A percentile compares a stretch with the other conserved stretches of the same genome.
Evolutionary conservation across 2,329 filamentous ascomycete genomes (phyloP).

Genomic region (Ceratocystis colombiana): DNA sequence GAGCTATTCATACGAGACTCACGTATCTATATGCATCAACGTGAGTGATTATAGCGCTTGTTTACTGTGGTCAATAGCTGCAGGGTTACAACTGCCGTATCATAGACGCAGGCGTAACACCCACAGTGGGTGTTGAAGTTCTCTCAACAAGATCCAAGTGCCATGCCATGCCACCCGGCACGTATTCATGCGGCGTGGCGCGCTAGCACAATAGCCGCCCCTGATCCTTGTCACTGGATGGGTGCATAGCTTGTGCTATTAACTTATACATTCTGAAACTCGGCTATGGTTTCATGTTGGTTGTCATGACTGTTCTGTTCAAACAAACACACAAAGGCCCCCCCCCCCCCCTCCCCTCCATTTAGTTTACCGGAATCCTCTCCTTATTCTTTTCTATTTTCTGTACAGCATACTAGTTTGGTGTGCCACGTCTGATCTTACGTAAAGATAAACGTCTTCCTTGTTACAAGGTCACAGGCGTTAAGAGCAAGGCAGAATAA

Average conservation of each 20-base stretch:
- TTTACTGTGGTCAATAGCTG: no score
- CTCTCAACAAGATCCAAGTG: no score
- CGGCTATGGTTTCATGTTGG: slow-evolving; percentile 2
- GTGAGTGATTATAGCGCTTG: no score
- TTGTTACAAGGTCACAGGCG: neutral
- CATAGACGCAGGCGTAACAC: no score
- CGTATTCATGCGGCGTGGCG: neutral
- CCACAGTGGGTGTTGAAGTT: no score
- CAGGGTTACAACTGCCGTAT: no score
- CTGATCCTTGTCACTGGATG: neutral
- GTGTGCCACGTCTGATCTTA: neutral
- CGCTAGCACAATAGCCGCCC: neutral
- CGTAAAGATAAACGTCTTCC: neutral
- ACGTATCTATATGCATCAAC: no score
- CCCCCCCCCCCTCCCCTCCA: no score
- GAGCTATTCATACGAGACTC: no score
- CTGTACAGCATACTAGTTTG: neutral
- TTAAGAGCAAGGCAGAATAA: no score
- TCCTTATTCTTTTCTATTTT: neutral
- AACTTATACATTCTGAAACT: neutral
- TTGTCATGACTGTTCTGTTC: neutral
- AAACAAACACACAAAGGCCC: neutral
- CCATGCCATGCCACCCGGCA: neutral
- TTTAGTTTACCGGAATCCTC: neutral
- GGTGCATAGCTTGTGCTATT: neutral